Evolutionary conservation across 257 asterid species (phyloP).

Genomic region (Solanum gracilifrons): DNA sequence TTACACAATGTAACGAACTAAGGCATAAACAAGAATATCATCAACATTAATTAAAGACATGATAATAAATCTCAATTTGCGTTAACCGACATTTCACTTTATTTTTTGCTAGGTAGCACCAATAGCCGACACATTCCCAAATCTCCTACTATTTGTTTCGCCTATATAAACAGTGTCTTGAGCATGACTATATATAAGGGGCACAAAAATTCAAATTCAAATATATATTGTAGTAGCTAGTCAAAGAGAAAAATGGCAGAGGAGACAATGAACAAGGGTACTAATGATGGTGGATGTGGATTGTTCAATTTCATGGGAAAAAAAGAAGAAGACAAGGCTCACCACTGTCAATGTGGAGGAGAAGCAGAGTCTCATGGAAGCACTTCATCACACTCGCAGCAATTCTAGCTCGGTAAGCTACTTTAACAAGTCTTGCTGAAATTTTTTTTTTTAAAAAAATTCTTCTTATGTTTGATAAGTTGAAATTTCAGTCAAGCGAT

Average conservation of each 20-base stretch:
- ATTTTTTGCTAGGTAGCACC: background rate
- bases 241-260: constrained; percentile 15
- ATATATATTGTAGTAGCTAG: background rate
- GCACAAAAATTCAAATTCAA: background rate
- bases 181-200: background rate
- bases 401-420: too few species aligned
- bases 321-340: background rate
- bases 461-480: background rate
- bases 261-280: constrained; percentile 1
- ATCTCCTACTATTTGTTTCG: background rate
- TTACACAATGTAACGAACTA: background rate
- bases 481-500: constrained; percentile 27
- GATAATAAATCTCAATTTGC: background rate
- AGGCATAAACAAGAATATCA: background rate
- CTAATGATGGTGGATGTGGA: background rate
- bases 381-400: too few species aligned
- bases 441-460: too few species aligned
- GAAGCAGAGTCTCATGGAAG: constrained; percentile 19
- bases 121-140: background rate
- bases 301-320: constrained; percentile 19
- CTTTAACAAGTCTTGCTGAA: too few species aligned
- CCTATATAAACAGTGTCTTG: background rate
- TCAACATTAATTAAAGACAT: background rate
- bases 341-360: background rate
- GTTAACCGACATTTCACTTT: constrained; percentile 3